phyloP scores from a whole-genome alignment of 2,329 filamentous ascomycete species.

The Coniochaeta sp. region DNA sequence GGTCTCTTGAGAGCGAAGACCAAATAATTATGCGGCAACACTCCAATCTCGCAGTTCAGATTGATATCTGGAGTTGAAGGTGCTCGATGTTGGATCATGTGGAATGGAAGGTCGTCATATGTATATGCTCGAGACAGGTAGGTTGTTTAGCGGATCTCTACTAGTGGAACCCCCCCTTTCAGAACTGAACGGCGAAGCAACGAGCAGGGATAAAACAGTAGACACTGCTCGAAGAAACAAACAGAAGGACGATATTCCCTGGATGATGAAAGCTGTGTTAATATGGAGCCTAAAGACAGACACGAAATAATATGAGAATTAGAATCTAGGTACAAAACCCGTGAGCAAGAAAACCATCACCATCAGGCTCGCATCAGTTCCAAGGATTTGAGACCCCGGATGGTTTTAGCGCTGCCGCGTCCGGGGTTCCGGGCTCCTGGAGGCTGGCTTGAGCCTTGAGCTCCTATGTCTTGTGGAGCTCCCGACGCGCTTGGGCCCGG shows the following conservation, averaged over 20 bases:
- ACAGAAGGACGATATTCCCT: not conserved
- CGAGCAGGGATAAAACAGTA: not conserved
- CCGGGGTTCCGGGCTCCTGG: not conserved
- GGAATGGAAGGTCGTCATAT: not conserved
- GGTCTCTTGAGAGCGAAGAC: not conserved
- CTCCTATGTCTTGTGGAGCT: not conserved
- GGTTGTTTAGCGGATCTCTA: not conserved
- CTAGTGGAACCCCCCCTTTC: not conserved
- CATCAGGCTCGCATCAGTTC: not conserved
- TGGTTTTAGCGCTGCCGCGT: not conserved
- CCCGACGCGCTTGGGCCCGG: not conserved
- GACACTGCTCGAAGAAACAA: not conserved
- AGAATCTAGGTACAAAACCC: not conserved
- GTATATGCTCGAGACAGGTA: not conserved
- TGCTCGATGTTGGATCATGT: not conserved
- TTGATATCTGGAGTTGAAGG: not conserved
- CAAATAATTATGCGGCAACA: too few relatives aligned
- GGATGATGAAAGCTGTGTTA: not conserved
- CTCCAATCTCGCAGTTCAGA: not conserved
- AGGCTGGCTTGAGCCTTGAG: not conserved
- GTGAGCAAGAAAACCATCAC: not conserved
- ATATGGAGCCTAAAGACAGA: not conserved
- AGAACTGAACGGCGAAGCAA: not conserved
- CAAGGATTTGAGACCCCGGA: not conserved
- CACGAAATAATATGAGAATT: not conserved